Evolutionary conservation across 108 stramenopile genomes (phyloP).

Genomic region (Asterionellopsis glacialis): DNA sequence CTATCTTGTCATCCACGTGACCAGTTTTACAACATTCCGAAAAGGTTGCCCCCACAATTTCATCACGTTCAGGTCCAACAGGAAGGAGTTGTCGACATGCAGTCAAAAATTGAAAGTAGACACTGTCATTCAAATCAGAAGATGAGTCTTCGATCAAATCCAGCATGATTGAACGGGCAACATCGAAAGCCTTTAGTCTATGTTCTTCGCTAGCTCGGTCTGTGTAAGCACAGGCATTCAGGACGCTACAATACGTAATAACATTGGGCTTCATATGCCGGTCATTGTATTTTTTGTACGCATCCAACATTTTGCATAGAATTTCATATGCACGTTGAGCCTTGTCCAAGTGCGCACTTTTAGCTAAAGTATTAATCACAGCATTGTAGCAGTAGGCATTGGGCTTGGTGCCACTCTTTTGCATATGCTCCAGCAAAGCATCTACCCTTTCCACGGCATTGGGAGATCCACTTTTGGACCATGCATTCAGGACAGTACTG

Average conservation of each 20-base stretch:
- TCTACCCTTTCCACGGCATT: constrained; percentile 38
- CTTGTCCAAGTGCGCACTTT: constrained; percentile 34
- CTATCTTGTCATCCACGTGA: background rate
- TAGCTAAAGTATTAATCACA: constrained; percentile 48
- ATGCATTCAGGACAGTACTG: constrained; percentile 16
- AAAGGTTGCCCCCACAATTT: constrained; percentile 2
- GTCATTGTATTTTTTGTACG: constrained; percentile 36
- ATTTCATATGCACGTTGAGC: constrained; percentile 57
- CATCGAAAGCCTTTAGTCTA: background rate
- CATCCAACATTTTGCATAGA: constrained; percentile 54
- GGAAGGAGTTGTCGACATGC: constrained; percentile 3
- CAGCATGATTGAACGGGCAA: background rate
- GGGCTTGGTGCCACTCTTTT: constrained; percentile 36
- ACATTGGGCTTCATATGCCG: constrained; percentile 33
- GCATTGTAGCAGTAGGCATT: constrained; percentile 57
- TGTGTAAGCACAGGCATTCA: constrained; percentile 55
- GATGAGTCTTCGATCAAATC: background rate
- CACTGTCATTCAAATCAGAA: background rate
- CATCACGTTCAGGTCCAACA: constrained; percentile 1
- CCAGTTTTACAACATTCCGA: background rate
- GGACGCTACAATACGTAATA: constrained; percentile 35
- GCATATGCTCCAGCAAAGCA: constrained; percentile 51
- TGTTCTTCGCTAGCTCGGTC: background rate
- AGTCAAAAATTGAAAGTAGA: constrained; percentile 3
- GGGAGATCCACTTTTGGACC: constrained; percentile 38